Evolutionary conservation across 2,329 filamentous ascomycete genomes (phyloP).

Genomic region (Neopestalotiopsis sp.): DNA sequence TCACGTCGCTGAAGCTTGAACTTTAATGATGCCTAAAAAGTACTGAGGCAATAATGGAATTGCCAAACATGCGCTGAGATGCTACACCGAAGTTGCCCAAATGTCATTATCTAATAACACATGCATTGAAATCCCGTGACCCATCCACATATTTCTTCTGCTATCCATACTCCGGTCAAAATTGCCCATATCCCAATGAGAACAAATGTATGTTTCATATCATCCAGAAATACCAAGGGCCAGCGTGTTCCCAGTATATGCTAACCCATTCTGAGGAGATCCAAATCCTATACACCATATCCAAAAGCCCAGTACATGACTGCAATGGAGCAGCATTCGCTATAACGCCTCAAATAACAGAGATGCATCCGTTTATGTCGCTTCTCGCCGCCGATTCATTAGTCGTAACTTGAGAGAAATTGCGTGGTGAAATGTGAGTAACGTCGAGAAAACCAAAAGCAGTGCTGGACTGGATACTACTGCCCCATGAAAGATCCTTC

Average conservation of each 20-base stretch:
- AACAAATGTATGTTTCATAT: neutral
- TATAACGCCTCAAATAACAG: neutral
- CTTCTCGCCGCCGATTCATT: neutral
- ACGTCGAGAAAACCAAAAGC: neutral
- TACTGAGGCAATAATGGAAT: neutral
- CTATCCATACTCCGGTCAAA: neutral
- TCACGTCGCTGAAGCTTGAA: neutral
- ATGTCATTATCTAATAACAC: neutral
- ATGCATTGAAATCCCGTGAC: neutral
- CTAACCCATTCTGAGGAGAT: neutral
- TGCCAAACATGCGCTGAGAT: neutral
- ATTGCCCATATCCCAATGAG: neutral
- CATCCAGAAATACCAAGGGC: neutral
- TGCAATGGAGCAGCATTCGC: neutral
- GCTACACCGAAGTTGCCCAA: neutral
- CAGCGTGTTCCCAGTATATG: neutral
- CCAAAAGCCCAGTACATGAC: neutral
- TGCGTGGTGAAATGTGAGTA: neutral
- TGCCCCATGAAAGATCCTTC: slow-evolving; percentile 15
- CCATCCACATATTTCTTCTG: neutral
- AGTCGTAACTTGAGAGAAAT: neutral
- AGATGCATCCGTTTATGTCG: slow-evolving; percentile 2
- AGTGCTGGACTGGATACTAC: neutral
- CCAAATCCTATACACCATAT: neutral
- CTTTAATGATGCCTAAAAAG: neutral